Percentiles rank a stretch among this genome's conserved stretches.
Evolutionary conservation across 2,329 filamentous ascomycete genomes (phyloP).

Genomic region (Macrophomina tecta): DNA sequence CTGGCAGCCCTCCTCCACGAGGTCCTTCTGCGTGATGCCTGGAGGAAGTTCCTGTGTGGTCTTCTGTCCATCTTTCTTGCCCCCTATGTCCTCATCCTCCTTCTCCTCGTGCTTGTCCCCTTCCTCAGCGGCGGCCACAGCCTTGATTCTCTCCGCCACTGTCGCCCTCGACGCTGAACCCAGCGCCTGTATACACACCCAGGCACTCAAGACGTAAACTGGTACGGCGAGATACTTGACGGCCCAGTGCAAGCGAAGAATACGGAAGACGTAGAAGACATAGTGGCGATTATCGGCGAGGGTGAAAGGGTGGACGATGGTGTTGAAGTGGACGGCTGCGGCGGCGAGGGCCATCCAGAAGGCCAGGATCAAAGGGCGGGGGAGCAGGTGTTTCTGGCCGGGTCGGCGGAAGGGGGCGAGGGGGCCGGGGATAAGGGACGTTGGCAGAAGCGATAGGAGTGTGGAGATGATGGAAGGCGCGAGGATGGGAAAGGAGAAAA

Average conservation of each 20-base stretch:
- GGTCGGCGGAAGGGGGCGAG: constrained; percentile 1
- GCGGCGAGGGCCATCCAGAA: constrained; percentile 45
- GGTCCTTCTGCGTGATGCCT: constrained; percentile 1
- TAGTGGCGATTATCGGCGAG: constrained; percentile 97
- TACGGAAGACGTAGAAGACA: constrained; percentile 94
- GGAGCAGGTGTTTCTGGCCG: constrained; percentile 32
- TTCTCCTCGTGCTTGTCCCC: background rate
- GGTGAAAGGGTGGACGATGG: constrained; percentile 93
- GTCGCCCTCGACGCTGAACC: constrained; percentile 38
- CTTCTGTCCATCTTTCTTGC: background rate
- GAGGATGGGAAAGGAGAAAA: constrained; percentile 82
- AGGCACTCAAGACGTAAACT: constrained; percentile 74
- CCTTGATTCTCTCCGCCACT: constrained; percentile 19
- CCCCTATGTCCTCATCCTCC: background rate
- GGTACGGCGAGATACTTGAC: constrained; percentile 72
- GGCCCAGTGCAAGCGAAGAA: constrained; percentile 69
- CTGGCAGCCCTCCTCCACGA: constrained; percentile 32
- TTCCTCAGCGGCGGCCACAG: background rate
- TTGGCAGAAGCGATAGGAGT: constrained; percentile 2
- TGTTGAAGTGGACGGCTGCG: constrained; percentile 76
- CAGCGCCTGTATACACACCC: constrained; percentile 70
- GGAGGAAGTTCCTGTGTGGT: background rate
- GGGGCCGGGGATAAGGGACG: background rate
- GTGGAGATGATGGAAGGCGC: constrained; percentile 28
- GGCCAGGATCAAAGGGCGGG: constrained; percentile 40